A percentile compares a stretch with the other conserved stretches of the same genome.
Conservation (phyloP, 345 rosid species). For the Raphanus sativus region DNA sequence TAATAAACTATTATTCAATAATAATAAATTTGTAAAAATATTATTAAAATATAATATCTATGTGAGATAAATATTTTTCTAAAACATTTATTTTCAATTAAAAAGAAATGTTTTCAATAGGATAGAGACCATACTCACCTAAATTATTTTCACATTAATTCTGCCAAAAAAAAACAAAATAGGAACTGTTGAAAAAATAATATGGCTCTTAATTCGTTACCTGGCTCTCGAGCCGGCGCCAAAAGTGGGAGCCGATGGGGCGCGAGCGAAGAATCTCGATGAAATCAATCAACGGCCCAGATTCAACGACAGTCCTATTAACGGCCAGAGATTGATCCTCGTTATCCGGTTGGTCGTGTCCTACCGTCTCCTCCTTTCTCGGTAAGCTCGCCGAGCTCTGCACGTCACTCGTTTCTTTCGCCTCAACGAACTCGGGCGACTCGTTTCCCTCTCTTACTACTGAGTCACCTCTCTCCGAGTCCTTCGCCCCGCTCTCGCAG, state of each 20-base stretch:
- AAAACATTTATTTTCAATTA: too few species aligned
- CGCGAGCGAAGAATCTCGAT: slow-evolving; percentile 51
- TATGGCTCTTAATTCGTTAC: slow-evolving; percentile 28
- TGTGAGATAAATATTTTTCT: too few species aligned
- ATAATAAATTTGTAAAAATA: too few species aligned
- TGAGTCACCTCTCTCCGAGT: slow-evolving; percentile 31
- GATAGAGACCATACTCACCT: too few species aligned
- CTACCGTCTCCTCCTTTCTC: slow-evolving; percentile 35
- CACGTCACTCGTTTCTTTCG: slow-evolving; percentile 51
- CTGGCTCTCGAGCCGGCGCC: slow-evolving; percentile 64
- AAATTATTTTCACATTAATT: too few species aligned
- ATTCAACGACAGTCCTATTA: slow-evolving; percentile 34
- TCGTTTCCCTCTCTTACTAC: slow-evolving; percentile 27
- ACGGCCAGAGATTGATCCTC: slow-evolving; percentile 46
- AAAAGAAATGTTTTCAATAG: not conserved
- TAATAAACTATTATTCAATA: too few species aligned
- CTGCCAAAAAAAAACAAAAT: not conserved
- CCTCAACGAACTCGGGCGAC: slow-evolving; percentile 33
- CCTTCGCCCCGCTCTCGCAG: slow-evolving; percentile 47
- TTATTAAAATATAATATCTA: too few species aligned
- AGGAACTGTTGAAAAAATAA: not conserved
- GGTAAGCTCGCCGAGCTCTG: slow-evolving; percentile 67
- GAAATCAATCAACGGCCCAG: slow-evolving; percentile 53
- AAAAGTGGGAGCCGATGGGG: slow-evolving; percentile 53
- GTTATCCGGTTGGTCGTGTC: slow-evolving; percentile 46